A percentile compares a stretch with the other conserved stretches of the same genome.
These are phyloP conservation scores for Penicillium sclerotigenum DNA, from an alignment of 2,329 filamentous ascomycete species.

Conservation along the genomic window DNA sequence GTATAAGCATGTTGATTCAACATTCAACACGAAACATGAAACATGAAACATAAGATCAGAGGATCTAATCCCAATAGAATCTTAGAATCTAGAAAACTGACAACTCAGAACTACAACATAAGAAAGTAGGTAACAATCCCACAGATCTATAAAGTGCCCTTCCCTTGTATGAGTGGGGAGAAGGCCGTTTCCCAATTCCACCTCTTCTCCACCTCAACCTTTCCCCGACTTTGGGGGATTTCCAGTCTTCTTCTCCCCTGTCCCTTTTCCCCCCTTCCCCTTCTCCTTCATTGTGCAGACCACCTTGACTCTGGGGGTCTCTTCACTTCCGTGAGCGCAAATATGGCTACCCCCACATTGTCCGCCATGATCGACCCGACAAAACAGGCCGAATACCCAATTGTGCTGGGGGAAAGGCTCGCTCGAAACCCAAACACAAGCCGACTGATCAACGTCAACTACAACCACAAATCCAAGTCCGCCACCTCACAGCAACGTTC, in stretches of 20 bases:
- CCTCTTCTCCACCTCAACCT: conserved; percentile 4
- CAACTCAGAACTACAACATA: neutral
- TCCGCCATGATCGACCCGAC: conserved; percentile 43
- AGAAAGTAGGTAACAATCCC: neutral
- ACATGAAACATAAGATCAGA: neutral
- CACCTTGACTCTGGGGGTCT: neutral
- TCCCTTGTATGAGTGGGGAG: conserved; percentile 1
- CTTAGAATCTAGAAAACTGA: neutral
- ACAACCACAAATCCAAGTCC: conserved; percentile 47
- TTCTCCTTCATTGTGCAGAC: neutral
- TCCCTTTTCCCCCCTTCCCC: neutral
- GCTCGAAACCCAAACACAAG: conserved; percentile 27
- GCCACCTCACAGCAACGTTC: conserved; percentile 39
- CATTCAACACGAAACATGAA: no score
- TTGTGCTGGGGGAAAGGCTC: conserved; percentile 45
- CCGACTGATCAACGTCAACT: conserved; percentile 42
- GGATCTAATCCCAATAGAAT: neutral
- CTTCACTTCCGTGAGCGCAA: conserved; percentile 8
- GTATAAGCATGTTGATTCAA: neutral
- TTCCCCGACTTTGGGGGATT: conserved; percentile 8
- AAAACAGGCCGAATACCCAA: conserved; percentile 47
- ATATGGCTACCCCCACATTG: conserved; percentile 35
- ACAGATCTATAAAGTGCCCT: neutral
- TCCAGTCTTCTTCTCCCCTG: neutral
- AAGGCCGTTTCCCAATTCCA: neutral